Conservation (phyloP, 495 filamentous ascomycete species). For the Aspergillus sclerotioniger region DNA sequence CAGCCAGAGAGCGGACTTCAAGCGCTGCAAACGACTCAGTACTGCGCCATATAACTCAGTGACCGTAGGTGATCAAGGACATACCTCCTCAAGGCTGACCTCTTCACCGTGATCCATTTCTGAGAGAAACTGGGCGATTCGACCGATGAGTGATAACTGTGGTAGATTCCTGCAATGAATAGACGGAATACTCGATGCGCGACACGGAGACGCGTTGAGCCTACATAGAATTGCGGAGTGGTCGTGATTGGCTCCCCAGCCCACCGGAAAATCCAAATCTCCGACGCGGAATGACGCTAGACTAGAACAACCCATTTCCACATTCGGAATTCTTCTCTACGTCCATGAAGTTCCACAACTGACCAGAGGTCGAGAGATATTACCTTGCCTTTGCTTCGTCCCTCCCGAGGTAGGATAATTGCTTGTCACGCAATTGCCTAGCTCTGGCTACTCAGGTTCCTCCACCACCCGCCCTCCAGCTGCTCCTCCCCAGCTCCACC, state of each 20-base stretch:
- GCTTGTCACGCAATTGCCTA: not conserved
- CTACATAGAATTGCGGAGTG: not conserved
- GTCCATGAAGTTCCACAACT: not conserved
- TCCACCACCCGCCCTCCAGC: not conserved
- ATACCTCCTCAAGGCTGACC: constrained; percentile 41
- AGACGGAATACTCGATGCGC: not conserved
- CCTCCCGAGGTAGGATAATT: not conserved
- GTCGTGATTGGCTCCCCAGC: not conserved
- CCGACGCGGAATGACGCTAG: not conserved
- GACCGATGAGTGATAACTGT: too few relatives aligned
- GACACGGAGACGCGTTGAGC: constrained; percentile 3
- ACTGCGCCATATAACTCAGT: not conserved
- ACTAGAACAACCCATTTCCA: not conserved
- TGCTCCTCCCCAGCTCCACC: not conserved
- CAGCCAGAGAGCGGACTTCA: constrained; percentile 95
- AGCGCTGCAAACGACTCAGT: constrained; percentile 50
- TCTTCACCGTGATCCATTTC: constrained; percentile 41
- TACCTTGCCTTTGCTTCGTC: not conserved
- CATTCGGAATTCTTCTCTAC: constrained; percentile 1
- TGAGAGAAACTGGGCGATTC: not conserved
- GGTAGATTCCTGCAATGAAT: not conserved
- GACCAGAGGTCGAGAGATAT: not conserved
- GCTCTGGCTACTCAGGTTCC: not conserved
- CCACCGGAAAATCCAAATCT: not conserved
- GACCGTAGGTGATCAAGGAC: not conserved